Conservation (phyloP, 192 early-diverging fungal species). For the Linnemannia zychae region DNA sequence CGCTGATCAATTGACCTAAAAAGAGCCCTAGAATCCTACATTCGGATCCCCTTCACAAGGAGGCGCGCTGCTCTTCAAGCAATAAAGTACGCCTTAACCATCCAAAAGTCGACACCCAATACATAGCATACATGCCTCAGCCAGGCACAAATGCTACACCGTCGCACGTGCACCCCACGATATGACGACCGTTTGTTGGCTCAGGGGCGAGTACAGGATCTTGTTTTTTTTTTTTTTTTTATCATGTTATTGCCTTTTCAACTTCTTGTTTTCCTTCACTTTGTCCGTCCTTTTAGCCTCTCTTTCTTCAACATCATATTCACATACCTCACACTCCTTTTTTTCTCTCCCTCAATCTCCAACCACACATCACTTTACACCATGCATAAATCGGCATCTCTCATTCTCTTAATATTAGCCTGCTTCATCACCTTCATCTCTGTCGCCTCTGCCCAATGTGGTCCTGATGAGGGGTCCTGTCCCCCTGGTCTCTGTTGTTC, state of each 20-base stretch:
- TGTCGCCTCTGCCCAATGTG: constrained; percentile 31
- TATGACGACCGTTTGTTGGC: too few species aligned
- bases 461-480: constrained; percentile 13
- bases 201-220: too few species aligned
- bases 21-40: neutral
- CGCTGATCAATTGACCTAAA: too few species aligned
- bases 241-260: neutral
- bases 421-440: constrained; percentile 24
- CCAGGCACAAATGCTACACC: too few species aligned
- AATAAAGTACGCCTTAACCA: neutral
- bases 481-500: constrained; percentile 27
- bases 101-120: too few species aligned
- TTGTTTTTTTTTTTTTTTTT: neutral
- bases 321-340: neutral
- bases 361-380: neutral
- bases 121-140: too few species aligned
- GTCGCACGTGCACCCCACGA: too few species aligned
- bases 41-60: too few species aligned
- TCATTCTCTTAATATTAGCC: constrained; percentile 8
- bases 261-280: neutral
- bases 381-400: constrained; percentile 21
- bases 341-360: neutral
- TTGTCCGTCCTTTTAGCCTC: too few species aligned
- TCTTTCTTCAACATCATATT: neutral
- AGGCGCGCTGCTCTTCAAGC: neutral